Conservation (phyloP, 441 rosid genomes). For the Populus trichocarpa region DNA sequence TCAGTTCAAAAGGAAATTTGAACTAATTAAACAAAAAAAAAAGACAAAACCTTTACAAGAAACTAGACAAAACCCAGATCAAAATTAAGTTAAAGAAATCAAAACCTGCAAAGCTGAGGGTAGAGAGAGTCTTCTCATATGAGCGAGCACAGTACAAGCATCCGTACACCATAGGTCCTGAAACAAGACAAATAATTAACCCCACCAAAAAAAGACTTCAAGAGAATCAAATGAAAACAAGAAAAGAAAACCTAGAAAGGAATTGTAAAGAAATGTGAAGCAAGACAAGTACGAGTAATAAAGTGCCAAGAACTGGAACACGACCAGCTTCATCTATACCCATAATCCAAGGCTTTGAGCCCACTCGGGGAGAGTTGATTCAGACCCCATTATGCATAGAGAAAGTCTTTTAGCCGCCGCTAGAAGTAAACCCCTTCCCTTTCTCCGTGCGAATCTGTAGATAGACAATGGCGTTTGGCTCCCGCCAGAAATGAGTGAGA, state of each 20-base stretch:
- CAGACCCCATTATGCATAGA: slow-evolving; percentile 45
- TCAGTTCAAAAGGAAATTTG: background rate
- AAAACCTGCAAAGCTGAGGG: slow-evolving; percentile 76
- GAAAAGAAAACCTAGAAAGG: background rate
- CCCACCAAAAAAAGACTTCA: background rate
- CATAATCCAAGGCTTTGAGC: slow-evolving; percentile 77
- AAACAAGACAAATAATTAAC: slow-evolving; percentile 5
- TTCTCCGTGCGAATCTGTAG: background rate
- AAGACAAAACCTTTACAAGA: background rate
- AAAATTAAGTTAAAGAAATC: background rate
- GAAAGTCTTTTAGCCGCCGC: background rate
- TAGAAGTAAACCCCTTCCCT: background rate
- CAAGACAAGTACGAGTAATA: background rate
- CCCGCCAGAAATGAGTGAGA: slow-evolving; percentile 11
- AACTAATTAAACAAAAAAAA: background rate
- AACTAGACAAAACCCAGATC: background rate
- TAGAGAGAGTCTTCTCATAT: slow-evolving; percentile 66
- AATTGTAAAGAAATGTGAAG: background rate
- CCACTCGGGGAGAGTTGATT: slow-evolving; percentile 48
- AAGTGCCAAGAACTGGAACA: slow-evolving; percentile 78
- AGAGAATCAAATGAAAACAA: background rate
- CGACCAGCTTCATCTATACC: slow-evolving; percentile 98
- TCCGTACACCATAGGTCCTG: slow-evolving; percentile 97
- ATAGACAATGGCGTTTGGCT: background rate
- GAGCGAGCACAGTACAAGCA: slow-evolving; percentile 82